These are phyloP conservation scores for Penicillium sclerotiorum DNA, from an alignment of 2,329 filamentous ascomycete species.

Conservation along the genomic window DNA sequence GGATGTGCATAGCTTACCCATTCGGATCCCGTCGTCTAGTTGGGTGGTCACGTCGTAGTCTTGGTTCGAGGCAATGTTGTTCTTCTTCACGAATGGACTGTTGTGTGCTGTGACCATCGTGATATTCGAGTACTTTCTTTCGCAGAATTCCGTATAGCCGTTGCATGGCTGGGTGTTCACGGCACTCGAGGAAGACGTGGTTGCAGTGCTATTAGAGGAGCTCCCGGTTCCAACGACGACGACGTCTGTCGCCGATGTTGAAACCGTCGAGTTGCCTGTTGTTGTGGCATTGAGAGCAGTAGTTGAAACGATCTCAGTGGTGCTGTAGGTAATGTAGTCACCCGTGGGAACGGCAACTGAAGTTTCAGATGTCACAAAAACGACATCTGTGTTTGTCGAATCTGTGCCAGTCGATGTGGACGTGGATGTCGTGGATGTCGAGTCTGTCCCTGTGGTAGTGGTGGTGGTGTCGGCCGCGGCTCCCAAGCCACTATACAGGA, in stretches of 20 bases:
- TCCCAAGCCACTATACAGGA: neutral
- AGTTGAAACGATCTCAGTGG: neutral
- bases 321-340: neutral
- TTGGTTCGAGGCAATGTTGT: neutral
- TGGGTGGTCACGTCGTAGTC: neutral
- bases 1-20: neutral
- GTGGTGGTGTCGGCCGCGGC: neutral
- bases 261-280: neutral
- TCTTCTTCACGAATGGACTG: slow-evolving; percentile 5
- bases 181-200: neutral
- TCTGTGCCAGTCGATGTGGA: neutral
- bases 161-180: slow-evolving; percentile 1
- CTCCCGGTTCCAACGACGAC: neutral
- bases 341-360: neutral
- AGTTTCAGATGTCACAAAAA: slow-evolving; percentile 1
- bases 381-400: neutral
- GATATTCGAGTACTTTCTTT: slow-evolving; percentile 2
- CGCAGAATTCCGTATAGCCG: neutral
- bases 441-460: neutral
- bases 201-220: neutral
- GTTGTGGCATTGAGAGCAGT: neutral
- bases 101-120: slow-evolving; percentile 4
- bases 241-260: slow-evolving; percentile 1
- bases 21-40: slow-evolving; percentile 1
- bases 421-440: neutral